Evolutionary conservation across 768 basidiomycete genomes (phyloP).

Genomic region (Pisolithus microcarpus): DNA sequence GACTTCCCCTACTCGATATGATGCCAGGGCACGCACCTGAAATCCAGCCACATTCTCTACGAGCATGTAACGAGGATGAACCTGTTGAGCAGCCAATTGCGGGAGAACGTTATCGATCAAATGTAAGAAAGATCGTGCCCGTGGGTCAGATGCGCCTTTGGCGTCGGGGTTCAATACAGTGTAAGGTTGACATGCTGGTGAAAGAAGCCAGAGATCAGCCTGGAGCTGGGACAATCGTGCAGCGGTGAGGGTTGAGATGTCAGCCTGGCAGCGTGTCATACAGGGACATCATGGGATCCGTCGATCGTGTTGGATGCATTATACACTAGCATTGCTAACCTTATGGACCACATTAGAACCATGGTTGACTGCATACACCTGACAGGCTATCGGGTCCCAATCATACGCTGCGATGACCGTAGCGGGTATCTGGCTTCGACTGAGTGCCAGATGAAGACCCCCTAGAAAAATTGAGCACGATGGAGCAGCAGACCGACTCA

Average conservation of each 20-base stretch:
- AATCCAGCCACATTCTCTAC: constrained; percentile 83
- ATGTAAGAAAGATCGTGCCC: constrained; percentile 70
- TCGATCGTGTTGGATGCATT: neutral
- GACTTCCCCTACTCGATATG: constrained; percentile 4
- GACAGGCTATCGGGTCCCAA: constrained; percentile 72
- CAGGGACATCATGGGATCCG: neutral
- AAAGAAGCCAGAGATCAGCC: constrained; percentile 69
- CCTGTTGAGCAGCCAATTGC: constrained; percentile 35
- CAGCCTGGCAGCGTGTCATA: constrained; percentile 32
- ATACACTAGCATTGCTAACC: constrained; percentile 2
- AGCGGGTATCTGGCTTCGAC: constrained; percentile 41
- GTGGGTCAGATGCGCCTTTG: constrained; percentile 64
- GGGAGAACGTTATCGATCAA: constrained; percentile 60
- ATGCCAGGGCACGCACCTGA: constrained; percentile 43
- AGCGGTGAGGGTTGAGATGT: constrained; percentile 55
- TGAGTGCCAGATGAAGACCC: constrained; percentile 64
- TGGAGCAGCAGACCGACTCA: neutral
- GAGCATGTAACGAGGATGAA: constrained; percentile 53
- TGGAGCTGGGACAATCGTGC: constrained; percentile 36
- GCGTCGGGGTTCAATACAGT: constrained; percentile 70
- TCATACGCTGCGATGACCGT: constrained; percentile 65
- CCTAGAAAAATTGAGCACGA: constrained; percentile 34
- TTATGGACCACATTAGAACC: constrained; percentile 39
- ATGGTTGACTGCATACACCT: constrained; percentile 61
- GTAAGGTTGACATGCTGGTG: constrained; percentile 81